Evolutionary conservation across 306 rosid genomes (phyloP), one percentile per base, ranked within the genome.

Genomic region (Casuarina cunninghamiana): DNA sequence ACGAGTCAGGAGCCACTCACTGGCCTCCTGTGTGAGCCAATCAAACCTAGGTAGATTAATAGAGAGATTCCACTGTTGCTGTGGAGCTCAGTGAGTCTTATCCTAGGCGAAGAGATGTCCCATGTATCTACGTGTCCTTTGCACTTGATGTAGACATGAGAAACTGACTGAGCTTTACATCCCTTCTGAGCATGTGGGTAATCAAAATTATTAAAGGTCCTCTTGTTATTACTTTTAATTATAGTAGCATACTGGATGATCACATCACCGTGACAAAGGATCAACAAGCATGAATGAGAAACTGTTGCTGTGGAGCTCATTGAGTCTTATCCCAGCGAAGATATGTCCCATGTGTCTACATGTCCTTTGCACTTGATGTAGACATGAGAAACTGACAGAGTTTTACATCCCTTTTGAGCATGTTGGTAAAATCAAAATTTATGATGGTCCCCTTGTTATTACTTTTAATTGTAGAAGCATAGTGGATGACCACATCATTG

Each of bases 331-430:
- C 26, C 49, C 43, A 55, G 11, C 21, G 39, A 72, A 37, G 8
- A 53, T 32, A 74, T 57, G 76, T 35, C 16, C 12, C 37, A 48
- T 38, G 15, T 44, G 10, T 54, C 54, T 38, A 44, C 57, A 13
- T 58, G 32, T 26, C 51, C 49, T 55, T 74, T 37, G 16, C 76
- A 37, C 46, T 5, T 57, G 16, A 39, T 39, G 0, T 41, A 32
- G 67, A 61, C 10, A 17, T 57, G 32, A 50, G 54, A 17, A 50
- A 43, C 7, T 38, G 9, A 11, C 57, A 12, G 2, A 17, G 49
- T 69, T 69, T 13, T 60, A 46, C 39, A 13, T 4, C 62, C 78
- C 70, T 44, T 57, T 74, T 74, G n/a, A 1, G 70, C 53, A 38
- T 57, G 2, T 39, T 17, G n/a, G 3, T 19, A 44, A 17, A 60